A percentile compares a stretch with the other conserved stretches of the same genome.
Conservation (phyloP, 2,329 filamentous ascomycete species). For the Talaromyces albobiverticillius region DNA sequence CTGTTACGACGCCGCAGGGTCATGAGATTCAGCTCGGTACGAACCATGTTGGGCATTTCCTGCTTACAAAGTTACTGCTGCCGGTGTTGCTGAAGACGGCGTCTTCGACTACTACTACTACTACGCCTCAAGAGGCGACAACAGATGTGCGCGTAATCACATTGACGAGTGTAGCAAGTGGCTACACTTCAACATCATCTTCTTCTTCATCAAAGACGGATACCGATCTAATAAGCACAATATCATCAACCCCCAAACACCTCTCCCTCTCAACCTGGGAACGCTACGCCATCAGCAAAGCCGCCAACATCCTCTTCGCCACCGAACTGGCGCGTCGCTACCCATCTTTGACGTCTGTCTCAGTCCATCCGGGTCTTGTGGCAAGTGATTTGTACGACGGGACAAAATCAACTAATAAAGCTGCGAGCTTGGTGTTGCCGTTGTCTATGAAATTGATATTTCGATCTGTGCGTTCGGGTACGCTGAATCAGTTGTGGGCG, state of each 20-base stretch:
- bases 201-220: background rate
- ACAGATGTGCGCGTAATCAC: constrained; percentile 37
- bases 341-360: constrained; percentile 43
- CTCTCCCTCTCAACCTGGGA: constrained; percentile 35
- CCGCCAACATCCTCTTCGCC: constrained; percentile 49
- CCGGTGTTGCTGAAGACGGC: constrained; percentile 39
- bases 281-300: constrained; percentile 53
- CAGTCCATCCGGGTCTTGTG: constrained; percentile 51
- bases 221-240: constrained; percentile 2
- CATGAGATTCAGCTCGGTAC: constrained; percentile 47
- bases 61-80: constrained; percentile 44
- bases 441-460: constrained; percentile 25
- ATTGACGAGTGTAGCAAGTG: constrained; percentile 35
- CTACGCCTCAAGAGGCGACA: background rate
- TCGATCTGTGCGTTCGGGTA: constrained; percentile 31
- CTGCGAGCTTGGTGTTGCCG: constrained; percentile 23
- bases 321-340: constrained; percentile 45
- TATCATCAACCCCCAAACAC: background rate
- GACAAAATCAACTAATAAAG: constrained; percentile 22
- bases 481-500: constrained; percentile 43
- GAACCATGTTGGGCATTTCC: constrained; percentile 47
- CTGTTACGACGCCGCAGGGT: constrained; percentile 37
- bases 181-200: constrained; percentile 24
- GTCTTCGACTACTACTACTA: background rate
- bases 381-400: constrained; percentile 39